A percentile compares a stretch with the other conserved stretches of the same genome.
Conservation (phyloP, 164 flowering plant genomes). For the Aristolochia contorta region DNA sequence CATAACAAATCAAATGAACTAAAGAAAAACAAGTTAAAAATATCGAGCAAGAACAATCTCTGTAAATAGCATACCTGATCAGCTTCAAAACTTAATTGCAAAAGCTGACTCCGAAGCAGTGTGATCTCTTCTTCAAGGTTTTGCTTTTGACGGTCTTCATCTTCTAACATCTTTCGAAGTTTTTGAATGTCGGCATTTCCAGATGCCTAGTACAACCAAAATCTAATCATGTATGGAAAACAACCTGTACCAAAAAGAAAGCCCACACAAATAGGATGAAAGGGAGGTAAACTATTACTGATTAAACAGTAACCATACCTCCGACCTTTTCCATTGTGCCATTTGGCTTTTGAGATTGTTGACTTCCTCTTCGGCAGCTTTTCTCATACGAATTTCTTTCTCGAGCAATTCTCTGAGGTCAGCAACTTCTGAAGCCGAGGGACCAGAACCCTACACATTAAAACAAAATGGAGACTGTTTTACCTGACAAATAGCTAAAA, state of each 20-base stretch:
- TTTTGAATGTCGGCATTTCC: constrained; percentile 54
- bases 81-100: constrained; percentile 82
- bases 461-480: too few relatives aligned
- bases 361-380: constrained; percentile 72
- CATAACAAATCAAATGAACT: background rate
- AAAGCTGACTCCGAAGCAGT: constrained; percentile 53
- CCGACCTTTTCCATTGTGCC: constrained; percentile 48
- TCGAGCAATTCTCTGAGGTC: constrained; percentile 53
- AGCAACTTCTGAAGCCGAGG: constrained; percentile 13
- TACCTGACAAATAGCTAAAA: too few relatives aligned
- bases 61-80: constrained; percentile 55
- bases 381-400: constrained; percentile 47
- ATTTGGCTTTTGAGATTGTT: constrained; percentile 52
- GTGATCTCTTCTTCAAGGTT: constrained; percentile 85
- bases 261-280: background rate
- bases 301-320: constrained; percentile 35
- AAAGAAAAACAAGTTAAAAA: background rate
- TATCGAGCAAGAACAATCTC: background rate
- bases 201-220: constrained; percentile 36
- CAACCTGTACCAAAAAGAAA: background rate
- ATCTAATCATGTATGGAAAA: background rate
- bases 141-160: constrained; percentile 56
- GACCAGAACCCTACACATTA: background rate
- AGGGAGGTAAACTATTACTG: background rate
- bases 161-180: constrained; percentile 68